Base-by-base conservation (phyloP, 2,329 filamentous ascomycete species). In the Phaeoacremonium minimum region DNA sequence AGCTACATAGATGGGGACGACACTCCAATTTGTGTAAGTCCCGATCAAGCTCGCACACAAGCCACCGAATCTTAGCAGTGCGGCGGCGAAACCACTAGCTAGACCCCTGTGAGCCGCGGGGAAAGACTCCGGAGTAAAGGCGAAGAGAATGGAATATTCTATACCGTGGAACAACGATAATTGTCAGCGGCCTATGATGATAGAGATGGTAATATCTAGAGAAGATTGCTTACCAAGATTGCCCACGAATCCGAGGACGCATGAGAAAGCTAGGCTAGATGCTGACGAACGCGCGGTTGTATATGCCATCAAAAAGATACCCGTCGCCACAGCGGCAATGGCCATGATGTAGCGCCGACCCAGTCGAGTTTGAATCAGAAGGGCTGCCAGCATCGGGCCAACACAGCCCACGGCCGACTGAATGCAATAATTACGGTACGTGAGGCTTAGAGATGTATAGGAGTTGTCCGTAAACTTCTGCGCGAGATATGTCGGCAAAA, bases 81-180 rank as follows among this genome's bases (percentile, higher is more conserved):
- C 60, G 1, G 64, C 63, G 0, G 63, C 63, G 4, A 62, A 48
- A 3, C 72, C 71, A 3, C 66, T 69, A 7, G 69, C 75, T 0
- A 73, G 75, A 4, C 73, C 75, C 1, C 74, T 61, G 33, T 71
- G 61, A 0, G 73, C 69, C 4, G 68, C 71, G 0, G 73, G 73
- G 52, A 79, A 78, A 1, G 72, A 71, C 45, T 79, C 73, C 0
- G 75, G 75, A 0, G 74, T 78, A 55, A 63, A 69, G 0, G 62
- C 66, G 36, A 66, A 69, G 18, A 60, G 49, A 12, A 58, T 46
- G 7, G 50, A 55, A 34, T 58, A 58, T 38, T 58, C 56, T 57
- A 33, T n/a, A 26, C 9, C n/a, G n/a, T n/a, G n/a, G n/a, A n/a
- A n/a, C n/a, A n/a, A n/a, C n/a, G n/a, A n/a, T n/a, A n/a, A n/a